Percentiles rank a stretch among this genome's conserved stretches.
Conservation (phyloP, 2,329 filamentous ascomycete species). For the Scleromitrula shiraiana region DNA sequence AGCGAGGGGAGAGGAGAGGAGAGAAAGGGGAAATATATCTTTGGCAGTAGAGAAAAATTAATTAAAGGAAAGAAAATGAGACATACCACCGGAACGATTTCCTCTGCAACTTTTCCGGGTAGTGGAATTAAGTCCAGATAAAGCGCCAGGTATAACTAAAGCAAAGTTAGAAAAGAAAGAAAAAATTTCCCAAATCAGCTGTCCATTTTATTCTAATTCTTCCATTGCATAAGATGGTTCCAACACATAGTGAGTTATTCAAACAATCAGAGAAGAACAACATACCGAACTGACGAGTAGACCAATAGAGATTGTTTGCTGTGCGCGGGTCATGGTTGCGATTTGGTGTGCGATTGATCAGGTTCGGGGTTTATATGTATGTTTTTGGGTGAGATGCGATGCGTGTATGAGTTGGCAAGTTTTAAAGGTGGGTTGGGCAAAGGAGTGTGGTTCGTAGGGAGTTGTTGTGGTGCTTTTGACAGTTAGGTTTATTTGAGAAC, state of each 20-base stretch:
- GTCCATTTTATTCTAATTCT: background rate
- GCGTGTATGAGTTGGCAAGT: conserved; percentile 10
- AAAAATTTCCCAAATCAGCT: conserved; percentile 1
- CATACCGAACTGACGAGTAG: conserved; percentile 80
- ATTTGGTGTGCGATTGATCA: conserved; percentile 3
- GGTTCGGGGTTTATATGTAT: conserved; percentile 6
- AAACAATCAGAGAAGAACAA: background rate
- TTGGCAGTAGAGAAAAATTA: too few relatives aligned
- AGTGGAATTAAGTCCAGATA: conserved; percentile 79
- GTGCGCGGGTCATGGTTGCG: conserved; percentile 79
- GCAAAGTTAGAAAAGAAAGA: too few relatives aligned
- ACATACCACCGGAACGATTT: conserved; percentile 85
- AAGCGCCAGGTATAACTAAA: conserved; percentile 78
- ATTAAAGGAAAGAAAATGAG: background rate
- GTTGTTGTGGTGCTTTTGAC: background rate
- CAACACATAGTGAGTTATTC: conserved; percentile 6
- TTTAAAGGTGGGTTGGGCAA: conserved; percentile 13
- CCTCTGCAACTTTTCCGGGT: conserved; percentile 66
- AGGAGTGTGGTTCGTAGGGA: conserved; percentile 28
- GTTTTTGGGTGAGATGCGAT: conserved; percentile 2
- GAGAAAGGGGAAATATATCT: background rate
- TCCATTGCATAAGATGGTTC: background rate
- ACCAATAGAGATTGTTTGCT: conserved; percentile 82
- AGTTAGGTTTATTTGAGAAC: conserved; percentile 13
- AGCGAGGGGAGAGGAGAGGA: background rate